Percentiles rank a stretch among this genome's conserved stretches.
Evolutionary conservation across 441 rosid species (phyloP).

Genomic region (Breynia disticha): DNA sequence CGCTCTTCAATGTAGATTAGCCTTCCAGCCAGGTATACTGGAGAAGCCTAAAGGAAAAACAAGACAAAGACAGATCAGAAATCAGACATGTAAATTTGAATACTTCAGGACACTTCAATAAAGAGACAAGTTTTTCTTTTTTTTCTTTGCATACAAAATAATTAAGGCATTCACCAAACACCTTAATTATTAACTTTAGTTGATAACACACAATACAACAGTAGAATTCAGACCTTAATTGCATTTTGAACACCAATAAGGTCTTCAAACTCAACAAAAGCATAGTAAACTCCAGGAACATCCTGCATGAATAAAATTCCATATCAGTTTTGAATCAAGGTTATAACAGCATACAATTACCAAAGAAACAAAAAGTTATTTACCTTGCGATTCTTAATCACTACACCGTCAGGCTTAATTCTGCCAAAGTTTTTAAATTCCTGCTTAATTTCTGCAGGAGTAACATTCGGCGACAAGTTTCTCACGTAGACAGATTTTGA

Average conservation of each 20-base stretch:
- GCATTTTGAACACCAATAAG: constrained; percentile 45
- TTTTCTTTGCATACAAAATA: neutral
- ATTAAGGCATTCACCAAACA: neutral
- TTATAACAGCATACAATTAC: neutral
- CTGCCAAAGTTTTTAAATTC: constrained; percentile 56
- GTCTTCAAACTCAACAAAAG: constrained; percentile 71
- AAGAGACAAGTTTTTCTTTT: neutral
- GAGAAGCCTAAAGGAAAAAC: constrained; percentile 58
- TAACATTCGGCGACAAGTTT: constrained; percentile 49
- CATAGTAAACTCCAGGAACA: constrained; percentile 62
- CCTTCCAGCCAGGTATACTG: constrained; percentile 81
- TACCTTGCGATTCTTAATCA: constrained; percentile 63
- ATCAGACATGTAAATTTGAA: neutral
- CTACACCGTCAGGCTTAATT: constrained; percentile 59
- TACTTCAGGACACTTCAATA: neutral
- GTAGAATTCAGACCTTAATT: constrained; percentile 35
- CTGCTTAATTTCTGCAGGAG: constrained; percentile 55
- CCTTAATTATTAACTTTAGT: neutral
- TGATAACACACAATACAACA: neutral
- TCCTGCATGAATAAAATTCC: constrained; percentile 31
- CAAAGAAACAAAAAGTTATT: neutral
- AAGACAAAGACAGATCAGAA: no score
- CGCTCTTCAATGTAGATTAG: constrained; percentile 90
- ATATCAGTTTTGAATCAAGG: constrained; percentile 16
- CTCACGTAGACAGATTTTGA: constrained; percentile 65